Percentiles rank a stretch among this genome's conserved stretches.
phyloP scores from a whole-genome alignment of 768 basidiomycete species.

The Pulveroboletus sp. region DNA sequence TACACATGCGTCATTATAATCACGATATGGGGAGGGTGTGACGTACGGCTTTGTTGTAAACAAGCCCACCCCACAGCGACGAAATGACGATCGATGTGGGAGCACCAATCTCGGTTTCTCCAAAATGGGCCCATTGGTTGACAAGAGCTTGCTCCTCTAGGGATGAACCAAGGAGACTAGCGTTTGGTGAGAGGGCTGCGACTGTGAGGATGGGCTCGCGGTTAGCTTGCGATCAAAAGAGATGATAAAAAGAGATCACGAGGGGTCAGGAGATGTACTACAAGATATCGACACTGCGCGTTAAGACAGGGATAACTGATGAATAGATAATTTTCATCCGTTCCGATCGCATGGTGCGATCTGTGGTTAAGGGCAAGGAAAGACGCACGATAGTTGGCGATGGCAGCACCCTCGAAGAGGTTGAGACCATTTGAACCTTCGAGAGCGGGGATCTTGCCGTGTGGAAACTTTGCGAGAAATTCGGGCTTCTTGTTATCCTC shows the following conservation, averaged over 20 bases:
- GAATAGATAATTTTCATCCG: slow-evolving; percentile 31
- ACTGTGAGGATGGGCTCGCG: slow-evolving; percentile 45
- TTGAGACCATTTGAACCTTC: slow-evolving; percentile 76
- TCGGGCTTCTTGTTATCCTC: slow-evolving; percentile 70
- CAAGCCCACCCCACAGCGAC: slow-evolving; percentile 48
- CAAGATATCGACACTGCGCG: slow-evolving; percentile 47
- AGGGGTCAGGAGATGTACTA: slow-evolving; percentile 9
- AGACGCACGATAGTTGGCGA: slow-evolving; percentile 86
- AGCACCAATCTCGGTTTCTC: slow-evolving; percentile 59
- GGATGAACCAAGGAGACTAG: slow-evolving; percentile 68
- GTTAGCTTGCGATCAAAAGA: slow-evolving; percentile 16
- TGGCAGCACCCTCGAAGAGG: slow-evolving; percentile 74
- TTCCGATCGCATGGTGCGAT: slow-evolving; percentile 14
- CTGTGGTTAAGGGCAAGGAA: slow-evolving; percentile 3
- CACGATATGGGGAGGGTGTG: neutral
- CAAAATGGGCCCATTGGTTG: slow-evolving; percentile 82
- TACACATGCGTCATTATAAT: slow-evolving; percentile 25
- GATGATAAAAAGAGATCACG: neutral
- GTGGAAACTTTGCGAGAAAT: slow-evolving; percentile 72
- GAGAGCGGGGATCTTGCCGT: slow-evolving; percentile 82
- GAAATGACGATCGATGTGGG: slow-evolving; percentile 36
- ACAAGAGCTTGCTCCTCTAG: slow-evolving; percentile 69
- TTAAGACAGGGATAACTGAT: slow-evolving; percentile 79
- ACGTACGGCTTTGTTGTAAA: slow-evolving; percentile 84
- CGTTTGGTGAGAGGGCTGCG: slow-evolving; percentile 71